Percentiles rank a stretch among this genome's conserved stretches.
Evolutionary conservation across 176 grass and related monocot species (phyloP).

Genomic region (Puya raimondii): DNA sequence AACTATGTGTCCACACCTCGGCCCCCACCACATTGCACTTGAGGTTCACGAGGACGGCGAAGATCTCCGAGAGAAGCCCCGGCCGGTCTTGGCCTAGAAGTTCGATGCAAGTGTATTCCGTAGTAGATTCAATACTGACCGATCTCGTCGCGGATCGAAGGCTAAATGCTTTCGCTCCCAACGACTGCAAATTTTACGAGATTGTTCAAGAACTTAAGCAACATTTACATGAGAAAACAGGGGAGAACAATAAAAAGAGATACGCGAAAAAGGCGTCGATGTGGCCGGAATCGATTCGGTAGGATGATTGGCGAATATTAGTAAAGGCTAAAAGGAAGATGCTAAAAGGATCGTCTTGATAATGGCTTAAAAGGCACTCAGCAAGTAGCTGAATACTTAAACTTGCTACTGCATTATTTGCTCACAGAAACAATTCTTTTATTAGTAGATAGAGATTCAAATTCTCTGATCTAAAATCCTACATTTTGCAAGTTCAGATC

Average conservation of each 20-base stretch:
- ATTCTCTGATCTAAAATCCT: background rate
- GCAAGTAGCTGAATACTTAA: too few species aligned
- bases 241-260: too few species aligned
- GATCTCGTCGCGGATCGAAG: constrained; percentile 31
- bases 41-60: constrained; percentile 76
- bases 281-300: background rate
- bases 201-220: background rate
- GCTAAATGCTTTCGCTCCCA: constrained; percentile 49
- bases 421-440: too few species aligned
- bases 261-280: too few species aligned
- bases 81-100: constrained; percentile 62
- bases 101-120: constrained; percentile 51
- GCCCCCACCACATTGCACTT: constrained; percentile 63
- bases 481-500: background rate
- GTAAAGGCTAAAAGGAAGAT: background rate
- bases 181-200: constrained; percentile 38
- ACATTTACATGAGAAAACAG: background rate
- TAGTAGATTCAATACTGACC: constrained; percentile 37
- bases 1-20: constrained; percentile 83
- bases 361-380: too few species aligned
- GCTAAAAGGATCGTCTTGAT: background rate
- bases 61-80: constrained; percentile 82
- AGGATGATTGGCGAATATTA: background rate
- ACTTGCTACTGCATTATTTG: too few species aligned
- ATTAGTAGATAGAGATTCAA: too few species aligned